phyloP scores from a whole-genome alignment of 1,284 basidiomycete species.

The Microbotryomycetes sp. region DNA sequence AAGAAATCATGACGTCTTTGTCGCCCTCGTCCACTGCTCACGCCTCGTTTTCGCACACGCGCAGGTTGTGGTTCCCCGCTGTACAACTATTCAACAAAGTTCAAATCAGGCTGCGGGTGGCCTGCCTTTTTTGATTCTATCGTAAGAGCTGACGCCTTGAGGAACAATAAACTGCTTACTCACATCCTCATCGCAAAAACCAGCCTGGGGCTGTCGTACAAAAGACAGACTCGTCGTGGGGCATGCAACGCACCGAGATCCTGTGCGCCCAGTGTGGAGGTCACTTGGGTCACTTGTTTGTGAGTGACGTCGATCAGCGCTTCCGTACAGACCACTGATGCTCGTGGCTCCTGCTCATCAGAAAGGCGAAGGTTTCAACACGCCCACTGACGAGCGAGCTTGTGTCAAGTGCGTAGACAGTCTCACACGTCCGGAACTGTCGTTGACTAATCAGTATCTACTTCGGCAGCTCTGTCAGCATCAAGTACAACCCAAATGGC shows the following conservation, averaged over 20 bases:
- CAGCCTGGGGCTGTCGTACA: slow-evolving; percentile 36
- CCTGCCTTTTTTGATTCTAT: slow-evolving; percentile 44
- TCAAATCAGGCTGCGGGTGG: slow-evolving; percentile 45
- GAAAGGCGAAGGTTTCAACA: slow-evolving; percentile 9
- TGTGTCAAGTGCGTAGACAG: slow-evolving; percentile 28
- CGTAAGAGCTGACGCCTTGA: slow-evolving; percentile 7
- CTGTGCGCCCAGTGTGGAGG: slow-evolving; percentile 43
- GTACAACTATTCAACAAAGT: slow-evolving; percentile 40
- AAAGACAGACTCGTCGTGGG: slow-evolving; percentile 41
- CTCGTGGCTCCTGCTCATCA: neutral
- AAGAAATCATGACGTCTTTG: neutral
- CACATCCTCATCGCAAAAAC: neutral
- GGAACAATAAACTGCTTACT: neutral
- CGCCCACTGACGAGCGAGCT: slow-evolving; percentile 23
- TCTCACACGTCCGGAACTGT: too few species aligned
- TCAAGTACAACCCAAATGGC: neutral
- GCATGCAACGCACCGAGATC: slow-evolving; percentile 44
- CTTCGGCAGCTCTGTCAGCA: neutral
- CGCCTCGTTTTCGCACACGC: too few species aligned
- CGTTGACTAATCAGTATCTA: too few species aligned
- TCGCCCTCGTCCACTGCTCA: too few species aligned
- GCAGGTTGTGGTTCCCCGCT: slow-evolving; percentile 32
- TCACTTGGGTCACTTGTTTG: slow-evolving; percentile 44
- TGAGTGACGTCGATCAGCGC: slow-evolving; percentile 27
- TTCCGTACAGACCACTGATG: neutral